Conservation (phyloP, 2,329 filamentous ascomycete genomes). For the Epicoccum sorghinum region DNA sequence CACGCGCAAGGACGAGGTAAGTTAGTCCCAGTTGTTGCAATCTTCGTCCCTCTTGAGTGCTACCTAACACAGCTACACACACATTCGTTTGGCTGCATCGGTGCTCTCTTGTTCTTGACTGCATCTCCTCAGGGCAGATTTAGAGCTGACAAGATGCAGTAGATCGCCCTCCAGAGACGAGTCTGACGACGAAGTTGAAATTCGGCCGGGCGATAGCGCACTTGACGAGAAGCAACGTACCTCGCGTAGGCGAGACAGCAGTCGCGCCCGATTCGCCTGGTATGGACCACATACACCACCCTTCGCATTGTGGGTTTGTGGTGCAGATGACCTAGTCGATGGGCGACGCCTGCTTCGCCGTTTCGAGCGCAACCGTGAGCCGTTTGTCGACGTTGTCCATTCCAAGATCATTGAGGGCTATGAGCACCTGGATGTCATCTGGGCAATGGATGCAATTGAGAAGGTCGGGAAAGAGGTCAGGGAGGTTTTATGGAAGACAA, state of each 20-base stretch:
- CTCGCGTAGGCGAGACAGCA: slow-evolving; percentile 45
- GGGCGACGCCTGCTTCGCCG: slow-evolving; percentile 74
- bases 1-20: background rate
- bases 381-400: slow-evolving; percentile 80
- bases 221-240: slow-evolving; percentile 8
- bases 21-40: too few relatives aligned
- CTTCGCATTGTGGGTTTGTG: slow-evolving; percentile 86
- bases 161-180: slow-evolving; percentile 15
- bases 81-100: too few relatives aligned
- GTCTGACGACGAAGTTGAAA: slow-evolving; percentile 24
- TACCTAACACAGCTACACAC: too few relatives aligned
- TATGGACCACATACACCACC: slow-evolving; percentile 81
- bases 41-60: too few relatives aligned
- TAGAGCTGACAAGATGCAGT: background rate
- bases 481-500: slow-evolving; percentile 83
- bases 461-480: slow-evolving; percentile 81
- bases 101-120: too few relatives aligned
- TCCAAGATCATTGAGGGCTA: slow-evolving; percentile 80
- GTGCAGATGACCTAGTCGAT: slow-evolving; percentile 83
- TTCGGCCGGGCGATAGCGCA: background rate
- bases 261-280: slow-evolving; percentile 67
- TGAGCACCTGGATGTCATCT: slow-evolving; percentile 93
- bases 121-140: too few relatives aligned
- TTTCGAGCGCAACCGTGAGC: slow-evolving; percentile 78
- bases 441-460: slow-evolving; percentile 87